A percentile compares a stretch with the other conserved stretches of the same genome.
phyloP scores from a whole-genome alignment of 495 filamentous ascomycete genomes.

The Hapsidospora chrysogenum region DNA sequence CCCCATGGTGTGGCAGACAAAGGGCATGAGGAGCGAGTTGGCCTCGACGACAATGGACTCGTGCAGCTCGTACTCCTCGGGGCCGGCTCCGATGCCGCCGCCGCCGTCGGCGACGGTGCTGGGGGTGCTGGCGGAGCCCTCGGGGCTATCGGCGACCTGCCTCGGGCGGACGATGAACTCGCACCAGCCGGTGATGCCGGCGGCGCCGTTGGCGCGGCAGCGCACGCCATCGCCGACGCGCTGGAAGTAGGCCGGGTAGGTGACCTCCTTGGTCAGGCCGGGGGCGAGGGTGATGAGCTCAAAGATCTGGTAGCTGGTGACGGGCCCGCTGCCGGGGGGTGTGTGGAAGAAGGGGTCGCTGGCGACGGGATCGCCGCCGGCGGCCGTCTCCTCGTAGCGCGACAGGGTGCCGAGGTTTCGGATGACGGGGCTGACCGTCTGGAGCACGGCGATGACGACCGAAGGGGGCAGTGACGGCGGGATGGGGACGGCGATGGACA shows the following conservation, averaged over 20 bases:
- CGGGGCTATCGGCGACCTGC: background rate
- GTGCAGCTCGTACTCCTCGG: background rate
- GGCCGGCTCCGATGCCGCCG: background rate
- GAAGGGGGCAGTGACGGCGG: conserved; percentile 11
- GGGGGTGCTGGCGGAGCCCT: background rate
- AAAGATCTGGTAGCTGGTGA: conserved; percentile 14
- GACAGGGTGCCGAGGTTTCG: conserved; percentile 15
- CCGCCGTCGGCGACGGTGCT: background rate
- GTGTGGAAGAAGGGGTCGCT: conserved; percentile 17
- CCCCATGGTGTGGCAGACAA: background rate
- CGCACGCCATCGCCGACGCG: conserved; percentile 14
- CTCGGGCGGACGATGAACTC: conserved; percentile 15
- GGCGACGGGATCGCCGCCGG: conserved; percentile 8
- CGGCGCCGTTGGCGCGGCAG: conserved; percentile 12
- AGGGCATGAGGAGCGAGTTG: conserved; percentile 2
- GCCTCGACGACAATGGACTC: conserved; percentile 1
- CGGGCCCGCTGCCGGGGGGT: too few species aligned
- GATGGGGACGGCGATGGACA: conserved; percentile 17
- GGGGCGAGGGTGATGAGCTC: conserved; percentile 22
- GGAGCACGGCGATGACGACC: conserved; percentile 12
- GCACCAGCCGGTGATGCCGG: conserved; percentile 16
- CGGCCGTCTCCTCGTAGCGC: conserved; percentile 6
- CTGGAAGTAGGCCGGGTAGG: conserved; percentile 17
- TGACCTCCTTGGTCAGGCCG: conserved; percentile 13
- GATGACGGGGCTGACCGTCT: conserved; percentile 19